Evolutionary conservation across 2,329 filamentous ascomycete species (phyloP), one percentile per base, ranked within the genome.

Genomic region (Epichloe uncinata): DNA sequence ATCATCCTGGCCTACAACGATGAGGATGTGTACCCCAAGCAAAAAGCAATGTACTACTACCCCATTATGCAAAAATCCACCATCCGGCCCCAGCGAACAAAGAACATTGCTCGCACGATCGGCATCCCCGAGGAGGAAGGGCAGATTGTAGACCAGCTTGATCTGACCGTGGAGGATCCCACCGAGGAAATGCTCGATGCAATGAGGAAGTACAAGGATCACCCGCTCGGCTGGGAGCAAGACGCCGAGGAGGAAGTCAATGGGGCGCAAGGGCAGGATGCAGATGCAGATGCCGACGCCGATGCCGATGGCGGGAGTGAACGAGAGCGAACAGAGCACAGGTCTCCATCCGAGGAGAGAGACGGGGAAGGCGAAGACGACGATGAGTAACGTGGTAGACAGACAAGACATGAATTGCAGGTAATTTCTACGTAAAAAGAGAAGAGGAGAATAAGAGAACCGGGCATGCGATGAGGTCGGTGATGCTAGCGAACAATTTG

Each of bases 1-100:
- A 69, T 84, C 35, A 72, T 82, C 50, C 65, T 85, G 30, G 72
- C 77, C 3, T 74, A 75, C 58, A 73, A 78, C 56, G 73, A 79
- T 54, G 74, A 76, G 54, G 73, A 65, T 22, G 58, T 66, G 45
- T 70, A 73, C 54, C 72, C 72, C 47, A 64, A 67, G 50, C 72
- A 78, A 55, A 78, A 77, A 61, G 81, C 73, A 6, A 77, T 75
- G 12, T 84, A 81, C 63, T 85, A 84, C 65, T 85, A 84, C 57
- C 82, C 82, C 4, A 73, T 85, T 54, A 77, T 84, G 66, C 79
- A 84, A 63, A 76, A 78, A 49, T 78, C 73, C 44, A 72, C 73
- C 20, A 78, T 85, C 58, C 72, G 79, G 42, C 79, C 78, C 33
- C 79, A 82, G 64, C 74, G 81, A 51, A 75, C 73, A 53, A 82